These are phyloP conservation scores for Acanthamoeba polyphaga DNA, from an alignment of 208 protist species.

Conservation along the genomic window DNA sequence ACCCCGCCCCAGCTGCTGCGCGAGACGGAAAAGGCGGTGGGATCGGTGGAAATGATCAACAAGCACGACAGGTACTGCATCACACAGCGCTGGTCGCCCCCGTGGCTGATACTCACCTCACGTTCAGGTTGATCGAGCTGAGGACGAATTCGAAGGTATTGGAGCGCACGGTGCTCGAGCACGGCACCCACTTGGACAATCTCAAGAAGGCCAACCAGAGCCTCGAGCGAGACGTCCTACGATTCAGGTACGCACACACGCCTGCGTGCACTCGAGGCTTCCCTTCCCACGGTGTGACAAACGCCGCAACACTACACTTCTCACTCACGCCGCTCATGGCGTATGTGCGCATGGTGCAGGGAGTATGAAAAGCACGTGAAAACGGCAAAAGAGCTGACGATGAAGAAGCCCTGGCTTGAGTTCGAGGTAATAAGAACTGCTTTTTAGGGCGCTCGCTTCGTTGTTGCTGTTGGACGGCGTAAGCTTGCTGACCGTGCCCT, in stretches of 20 bases:
- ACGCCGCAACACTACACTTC: not conserved
- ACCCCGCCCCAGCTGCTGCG: slow-evolving; percentile 78
- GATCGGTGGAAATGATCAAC: slow-evolving; percentile 71
- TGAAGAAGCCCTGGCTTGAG: slow-evolving; percentile 42
- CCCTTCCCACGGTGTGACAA: too few species aligned
- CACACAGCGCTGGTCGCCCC: not conserved
- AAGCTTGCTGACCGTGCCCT: not conserved
- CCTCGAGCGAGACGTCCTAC: slow-evolving; percentile 80
- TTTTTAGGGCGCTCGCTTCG: not conserved
- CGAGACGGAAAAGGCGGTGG: slow-evolving; percentile 85
- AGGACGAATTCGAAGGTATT: not conserved
- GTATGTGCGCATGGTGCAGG: not conserved
- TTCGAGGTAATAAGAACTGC: not conserved
- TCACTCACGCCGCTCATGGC: too few species aligned
- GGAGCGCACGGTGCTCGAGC: slow-evolving; percentile 21
- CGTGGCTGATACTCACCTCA: not conserved
- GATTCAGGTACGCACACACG: not conserved
- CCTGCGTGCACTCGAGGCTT: not conserved
- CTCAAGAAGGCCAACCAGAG: slow-evolving; percentile 75
- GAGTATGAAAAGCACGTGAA: slow-evolving; percentile 59
- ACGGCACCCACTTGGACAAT: slow-evolving; percentile 76
- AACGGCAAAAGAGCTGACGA: not conserved
- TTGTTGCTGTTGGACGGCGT: not conserved
- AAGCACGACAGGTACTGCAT: slow-evolving; percentile 38
- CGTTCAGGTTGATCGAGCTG: slow-evolving; percentile 37